These are phyloP conservation scores for Penicillium carneum DNA, from an alignment of 2,329 filamentous ascomycete genomes.

Conservation along the genomic window DNA sequence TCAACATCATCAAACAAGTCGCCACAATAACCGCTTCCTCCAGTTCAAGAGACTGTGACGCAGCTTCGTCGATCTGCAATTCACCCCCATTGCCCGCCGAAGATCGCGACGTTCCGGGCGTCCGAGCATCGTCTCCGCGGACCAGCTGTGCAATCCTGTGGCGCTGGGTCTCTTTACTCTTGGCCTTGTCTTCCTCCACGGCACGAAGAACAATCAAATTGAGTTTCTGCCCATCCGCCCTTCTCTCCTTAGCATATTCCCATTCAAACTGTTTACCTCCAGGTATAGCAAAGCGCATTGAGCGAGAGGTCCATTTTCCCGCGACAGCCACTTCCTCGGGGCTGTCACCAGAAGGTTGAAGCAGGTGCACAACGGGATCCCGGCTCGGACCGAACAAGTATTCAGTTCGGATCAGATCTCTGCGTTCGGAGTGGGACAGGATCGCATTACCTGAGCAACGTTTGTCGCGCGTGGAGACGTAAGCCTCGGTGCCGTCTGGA, in stretches of 20 bases:
- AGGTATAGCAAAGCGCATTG: conserved; percentile 57
- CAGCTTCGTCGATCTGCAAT: conserved; percentile 62
- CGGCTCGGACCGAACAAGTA: conserved; percentile 66
- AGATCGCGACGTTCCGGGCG: conserved; percentile 46
- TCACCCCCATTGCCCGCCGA: conserved; percentile 54
- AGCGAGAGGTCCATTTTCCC: conserved; percentile 57
- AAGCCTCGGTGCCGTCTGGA: conserved; percentile 53
- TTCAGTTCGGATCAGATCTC: conserved; percentile 58
- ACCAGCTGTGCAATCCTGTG: conserved; percentile 49
- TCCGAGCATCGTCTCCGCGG: conserved; percentile 51
- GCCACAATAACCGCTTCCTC: conserved; percentile 62
- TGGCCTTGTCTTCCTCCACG: conserved; percentile 14
- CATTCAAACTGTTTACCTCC: conserved; percentile 62
- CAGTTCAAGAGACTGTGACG: conserved; percentile 37
- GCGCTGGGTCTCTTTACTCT: conserved; percentile 24
- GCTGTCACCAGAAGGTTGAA: conserved; percentile 33
- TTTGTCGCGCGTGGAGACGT: conserved; percentile 60
- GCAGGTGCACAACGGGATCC: conserved; percentile 58
- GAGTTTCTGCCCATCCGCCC: conserved; percentile 42
- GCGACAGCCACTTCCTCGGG: conserved; percentile 41
- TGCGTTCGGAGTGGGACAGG: conserved; percentile 49
- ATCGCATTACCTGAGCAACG: conserved; percentile 60
- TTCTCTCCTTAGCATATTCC: conserved; percentile 60
- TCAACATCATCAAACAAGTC: conserved; percentile 68
- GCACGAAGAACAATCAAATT: conserved; percentile 40